These are phyloP conservation scores for Periconia digitata DNA, from an alignment of 2,329 filamentous ascomycete species.

Conservation along the genomic window DNA sequence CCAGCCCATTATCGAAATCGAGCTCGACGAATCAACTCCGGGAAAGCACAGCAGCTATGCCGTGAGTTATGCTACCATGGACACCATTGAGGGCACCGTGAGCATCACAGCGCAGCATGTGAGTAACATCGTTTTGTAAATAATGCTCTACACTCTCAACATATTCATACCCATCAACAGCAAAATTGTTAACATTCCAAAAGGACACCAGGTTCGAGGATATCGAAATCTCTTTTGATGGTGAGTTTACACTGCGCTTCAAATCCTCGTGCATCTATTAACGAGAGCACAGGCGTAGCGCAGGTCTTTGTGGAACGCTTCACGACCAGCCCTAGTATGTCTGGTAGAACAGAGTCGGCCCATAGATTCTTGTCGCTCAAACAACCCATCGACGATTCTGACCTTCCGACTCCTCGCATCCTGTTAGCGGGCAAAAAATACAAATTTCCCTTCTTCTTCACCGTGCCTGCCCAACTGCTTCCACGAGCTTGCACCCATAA, in stretches of 20 bases:
- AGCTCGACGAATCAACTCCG: slow-evolving; percentile 34
- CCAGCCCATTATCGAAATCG: slow-evolving; percentile 48
- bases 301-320: slow-evolving; percentile 59
- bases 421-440: slow-evolving; percentile 59
- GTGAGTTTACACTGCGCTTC: slow-evolving; percentile 37
- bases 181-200: too few relatives aligned
- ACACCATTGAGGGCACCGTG: slow-evolving; percentile 58
- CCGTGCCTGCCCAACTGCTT: slow-evolving; percentile 62
- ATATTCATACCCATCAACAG: too few relatives aligned
- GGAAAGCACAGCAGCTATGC: slow-evolving; percentile 40
- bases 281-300: slow-evolving; percentile 47
- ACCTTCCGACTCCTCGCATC: slow-evolving; percentile 58
- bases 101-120: slow-evolving; percentile 51
- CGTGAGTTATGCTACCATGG: slow-evolving; percentile 58
- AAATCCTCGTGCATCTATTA: slow-evolving; percentile 7
- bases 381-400: slow-evolving; percentile 58
- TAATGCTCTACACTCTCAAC: too few relatives aligned
- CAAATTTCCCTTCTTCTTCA: slow-evolving; percentile 64
- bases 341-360: slow-evolving; percentile 57
- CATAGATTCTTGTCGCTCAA: slow-evolving; percentile 64
- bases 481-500: slow-evolving; percentile 61
- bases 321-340: slow-evolving; percentile 53
- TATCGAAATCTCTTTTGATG: slow-evolving; percentile 60
- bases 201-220: slow-evolving; percentile 61
- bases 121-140: too few relatives aligned